These are phyloP conservation scores for Diplosphaera chodatii DNA, from an alignment of 139 green algal genomes.

Conservation along the genomic window DNA sequence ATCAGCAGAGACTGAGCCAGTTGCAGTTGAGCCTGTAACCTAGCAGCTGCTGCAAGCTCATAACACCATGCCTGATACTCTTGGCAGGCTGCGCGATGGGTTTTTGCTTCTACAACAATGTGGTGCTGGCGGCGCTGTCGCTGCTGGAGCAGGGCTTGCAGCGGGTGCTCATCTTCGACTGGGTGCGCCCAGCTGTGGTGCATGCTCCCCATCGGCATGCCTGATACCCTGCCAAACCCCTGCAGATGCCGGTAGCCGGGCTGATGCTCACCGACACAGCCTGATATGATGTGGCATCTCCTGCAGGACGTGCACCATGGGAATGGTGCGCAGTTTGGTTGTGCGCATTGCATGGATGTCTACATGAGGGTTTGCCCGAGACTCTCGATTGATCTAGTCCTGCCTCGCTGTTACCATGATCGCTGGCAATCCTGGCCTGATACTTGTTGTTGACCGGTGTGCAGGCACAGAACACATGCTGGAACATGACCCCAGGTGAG, in stretches of 20 bases:
- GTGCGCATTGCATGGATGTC: too few relatives aligned
- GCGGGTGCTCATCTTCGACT: conserved; percentile 71
- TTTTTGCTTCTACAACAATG: conserved; percentile 78
- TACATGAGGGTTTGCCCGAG: too few relatives aligned
- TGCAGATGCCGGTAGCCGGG: conserved; percentile 41
- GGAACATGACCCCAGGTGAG: not conserved
- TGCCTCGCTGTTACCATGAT: too few relatives aligned
- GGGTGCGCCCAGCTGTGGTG: conserved; percentile 44
- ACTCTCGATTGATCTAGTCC: too few relatives aligned
- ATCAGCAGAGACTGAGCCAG: too few relatives aligned
- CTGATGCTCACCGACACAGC: too few relatives aligned
- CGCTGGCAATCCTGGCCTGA: too few relatives aligned
- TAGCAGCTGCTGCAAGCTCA: too few relatives aligned
- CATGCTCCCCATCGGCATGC: too few relatives aligned
- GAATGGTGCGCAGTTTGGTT: conserved; percentile 39
- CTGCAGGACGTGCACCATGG: conserved; percentile 61
- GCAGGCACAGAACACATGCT: not conserved
- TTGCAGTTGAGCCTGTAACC: too few relatives aligned
- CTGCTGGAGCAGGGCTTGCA: conserved; percentile 31
- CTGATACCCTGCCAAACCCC: conserved; percentile 17
- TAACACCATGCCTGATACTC: too few relatives aligned
- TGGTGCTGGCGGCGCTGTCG: conserved; percentile 32
- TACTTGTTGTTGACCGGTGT: too few relatives aligned
- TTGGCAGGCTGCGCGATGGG: conserved; percentile 33
- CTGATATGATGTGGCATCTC: not conserved